Conservation (phyloP, 2,329 filamentous ascomycete genomes). For the Penicillium occitanis region DNA sequence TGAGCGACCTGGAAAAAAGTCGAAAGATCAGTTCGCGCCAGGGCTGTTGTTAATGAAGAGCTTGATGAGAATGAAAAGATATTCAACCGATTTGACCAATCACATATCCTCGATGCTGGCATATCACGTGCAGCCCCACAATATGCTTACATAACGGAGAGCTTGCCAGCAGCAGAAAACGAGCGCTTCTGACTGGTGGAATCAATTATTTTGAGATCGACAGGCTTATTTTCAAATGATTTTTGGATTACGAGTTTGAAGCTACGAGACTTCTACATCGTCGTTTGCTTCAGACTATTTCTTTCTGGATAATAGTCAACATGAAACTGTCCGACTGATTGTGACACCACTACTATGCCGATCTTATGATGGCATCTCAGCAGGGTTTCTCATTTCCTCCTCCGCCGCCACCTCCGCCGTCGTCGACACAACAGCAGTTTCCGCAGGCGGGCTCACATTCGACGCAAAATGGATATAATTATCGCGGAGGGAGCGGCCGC, state of each 20-base stretch:
- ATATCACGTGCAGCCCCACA: constrained; percentile 7
- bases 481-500: constrained; percentile 28
- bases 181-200: constrained; percentile 9
- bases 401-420: constrained; percentile 43
- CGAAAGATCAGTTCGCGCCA: not conserved
- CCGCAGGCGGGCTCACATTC: constrained; percentile 28
- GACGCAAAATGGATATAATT: constrained; percentile 25
- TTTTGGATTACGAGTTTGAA: not conserved
- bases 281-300: not conserved
- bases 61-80: constrained; percentile 5
- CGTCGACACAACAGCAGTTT: constrained; percentile 22
- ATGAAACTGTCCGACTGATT: constrained; percentile 6
- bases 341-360: constrained; percentile 9
- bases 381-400: constrained; percentile 49
- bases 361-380: constrained; percentile 38
- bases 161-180: constrained; percentile 4
- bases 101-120: not conserved
- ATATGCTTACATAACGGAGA: not conserved
- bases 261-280: not conserved
- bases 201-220: constrained; percentile 1
- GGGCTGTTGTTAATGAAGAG: not conserved
- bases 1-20: not conserved
- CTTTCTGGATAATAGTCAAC: not conserved
- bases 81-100: not conserved
- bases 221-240: constrained; percentile 6